phyloP scores from a whole-genome alignment of 768 basidiomycete genomes.

The Cystofilobasidium bisporidii region DNA sequence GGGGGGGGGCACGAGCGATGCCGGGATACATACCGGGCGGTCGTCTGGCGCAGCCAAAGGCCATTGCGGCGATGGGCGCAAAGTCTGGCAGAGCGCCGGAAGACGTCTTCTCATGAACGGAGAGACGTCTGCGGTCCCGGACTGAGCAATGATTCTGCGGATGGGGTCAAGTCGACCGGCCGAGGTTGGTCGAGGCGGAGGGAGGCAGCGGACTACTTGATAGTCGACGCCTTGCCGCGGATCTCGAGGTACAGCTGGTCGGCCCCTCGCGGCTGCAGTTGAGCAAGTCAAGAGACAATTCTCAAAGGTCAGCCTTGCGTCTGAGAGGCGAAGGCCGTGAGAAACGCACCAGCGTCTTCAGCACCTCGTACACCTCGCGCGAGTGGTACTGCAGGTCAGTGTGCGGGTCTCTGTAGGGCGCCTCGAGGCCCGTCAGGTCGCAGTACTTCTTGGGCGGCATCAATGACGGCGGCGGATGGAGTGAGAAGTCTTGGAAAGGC shows the following conservation, averaged over 20 bases:
- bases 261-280: conserved; percentile 12
- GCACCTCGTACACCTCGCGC: conserved; percentile 23
- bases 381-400: conserved; percentile 24
- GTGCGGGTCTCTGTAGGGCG: conserved; percentile 24
- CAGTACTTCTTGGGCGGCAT: conserved; percentile 44
- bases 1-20: no score
- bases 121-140: no score
- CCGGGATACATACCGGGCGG: no score
- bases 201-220: not conserved
- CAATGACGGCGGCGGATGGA: conserved; percentile 40
- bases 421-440: conserved; percentile 43
- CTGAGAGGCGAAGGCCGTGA: no score
- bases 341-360: conserved; percentile 26
- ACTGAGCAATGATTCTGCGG: no score
- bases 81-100: no score
- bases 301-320: no score
- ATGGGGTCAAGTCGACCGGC: no score
- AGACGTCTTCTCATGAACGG: no score
- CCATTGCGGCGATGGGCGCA: no score
- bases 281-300: not conserved
- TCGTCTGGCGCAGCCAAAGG: no score
- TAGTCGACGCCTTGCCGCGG: conserved; percentile 14
- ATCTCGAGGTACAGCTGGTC: conserved; percentile 23
- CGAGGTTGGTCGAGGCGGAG: not conserved
- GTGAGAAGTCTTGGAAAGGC: not conserved